Percentiles rank a stretch among this genome's conserved stretches.
These are phyloP conservation scores for Gyrodon lividus DNA, from an alignment of 768 basidiomycete genomes.

Conservation along the genomic window DNA sequence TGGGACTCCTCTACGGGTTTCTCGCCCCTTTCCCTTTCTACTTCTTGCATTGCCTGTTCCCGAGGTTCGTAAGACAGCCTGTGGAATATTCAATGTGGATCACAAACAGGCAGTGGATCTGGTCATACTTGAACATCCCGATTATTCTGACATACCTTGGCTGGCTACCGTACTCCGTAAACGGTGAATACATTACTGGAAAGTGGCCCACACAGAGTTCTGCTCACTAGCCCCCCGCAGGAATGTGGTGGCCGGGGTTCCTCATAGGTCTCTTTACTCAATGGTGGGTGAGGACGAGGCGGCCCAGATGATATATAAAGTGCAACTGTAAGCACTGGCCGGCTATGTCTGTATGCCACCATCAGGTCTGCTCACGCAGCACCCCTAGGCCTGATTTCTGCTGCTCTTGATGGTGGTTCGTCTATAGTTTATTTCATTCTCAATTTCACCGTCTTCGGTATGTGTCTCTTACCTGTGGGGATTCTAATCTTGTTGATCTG, in stretches of 20 bases:
- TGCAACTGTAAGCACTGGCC: slow-evolving; percentile 16
- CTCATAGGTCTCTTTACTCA: slow-evolving; percentile 49
- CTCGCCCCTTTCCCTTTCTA: slow-evolving; percentile 30
- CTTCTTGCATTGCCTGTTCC: slow-evolving; percentile 18
- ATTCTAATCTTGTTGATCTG: slow-evolving; percentile 19
- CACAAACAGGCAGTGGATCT: slow-evolving; percentile 10
- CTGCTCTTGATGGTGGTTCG: slow-evolving; percentile 48
- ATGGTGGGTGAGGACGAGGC: slow-evolving; percentile 46
- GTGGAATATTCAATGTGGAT: neutral
- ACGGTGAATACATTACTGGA: slow-evolving; percentile 15
- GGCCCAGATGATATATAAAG: slow-evolving; percentile 49
- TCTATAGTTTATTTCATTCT: slow-evolving; percentile 51
- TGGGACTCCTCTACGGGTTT: slow-evolving; percentile 32
- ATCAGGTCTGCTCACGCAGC: neutral
- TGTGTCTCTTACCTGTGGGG: neutral
- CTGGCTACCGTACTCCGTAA: slow-evolving; percentile 27
- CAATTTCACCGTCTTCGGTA: slow-evolving; percentile 35
- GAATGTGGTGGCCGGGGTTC: slow-evolving; percentile 50
- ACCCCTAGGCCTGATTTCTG: slow-evolving; percentile 39
- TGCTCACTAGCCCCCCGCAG: neutral
- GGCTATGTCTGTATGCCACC: neutral
- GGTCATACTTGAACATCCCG: slow-evolving; percentile 26
- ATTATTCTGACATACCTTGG: slow-evolving; percentile 22
- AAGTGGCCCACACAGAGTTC: neutral
- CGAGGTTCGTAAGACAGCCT: slow-evolving; percentile 17